These are phyloP conservation scores for Tulasnella sp. DNA, from an alignment of 768 basidiomycete species.

Conservation along the genomic window DNA sequence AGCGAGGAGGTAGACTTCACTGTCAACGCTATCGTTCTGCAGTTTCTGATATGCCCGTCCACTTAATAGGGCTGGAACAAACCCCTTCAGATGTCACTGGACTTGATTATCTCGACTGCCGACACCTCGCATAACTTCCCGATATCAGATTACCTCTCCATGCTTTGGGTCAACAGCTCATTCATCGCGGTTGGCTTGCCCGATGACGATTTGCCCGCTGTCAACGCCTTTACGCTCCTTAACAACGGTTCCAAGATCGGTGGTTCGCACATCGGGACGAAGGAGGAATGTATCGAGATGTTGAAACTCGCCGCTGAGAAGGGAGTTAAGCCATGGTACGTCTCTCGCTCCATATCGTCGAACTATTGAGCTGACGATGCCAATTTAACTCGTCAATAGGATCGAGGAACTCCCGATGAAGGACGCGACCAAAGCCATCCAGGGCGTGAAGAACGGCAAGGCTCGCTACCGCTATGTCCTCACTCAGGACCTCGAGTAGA, in stretches of 20 bases:
- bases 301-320: slow-evolving; percentile 50
- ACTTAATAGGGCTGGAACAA: slow-evolving; percentile 21
- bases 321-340: slow-evolving; percentile 41
- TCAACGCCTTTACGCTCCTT: slow-evolving; percentile 35
- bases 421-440: slow-evolving; percentile 42
- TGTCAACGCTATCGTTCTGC: not conserved
- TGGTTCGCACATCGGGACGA: slow-evolving; percentile 45
- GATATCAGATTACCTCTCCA: slow-evolving; percentile 47
- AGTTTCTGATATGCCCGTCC: not conserved
- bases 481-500: slow-evolving; percentile 28
- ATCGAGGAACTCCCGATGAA: slow-evolving; percentile 43
- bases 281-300: slow-evolving; percentile 53
- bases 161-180: slow-evolving; percentile 46
- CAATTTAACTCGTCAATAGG: slow-evolving; percentile 11
- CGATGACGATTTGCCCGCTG: slow-evolving; percentile 39
- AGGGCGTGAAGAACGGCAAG: slow-evolving; percentile 40
- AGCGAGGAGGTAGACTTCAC: slow-evolving; percentile 27
- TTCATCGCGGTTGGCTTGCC: slow-evolving; percentile 53
- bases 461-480: slow-evolving; percentile 52
- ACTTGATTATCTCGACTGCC: slow-evolving; percentile 37
- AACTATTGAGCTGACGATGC: not conserved
- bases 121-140: slow-evolving; percentile 37
- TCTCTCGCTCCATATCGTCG: not conserved
- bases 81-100: slow-evolving; percentile 32
- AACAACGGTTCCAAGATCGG: slow-evolving; percentile 26